Evolutionary conservation across 2,329 filamentous ascomycete genomes (phyloP), one percentile per base, ranked within the genome.

Genomic region (Calonectria crousiana): DNA sequence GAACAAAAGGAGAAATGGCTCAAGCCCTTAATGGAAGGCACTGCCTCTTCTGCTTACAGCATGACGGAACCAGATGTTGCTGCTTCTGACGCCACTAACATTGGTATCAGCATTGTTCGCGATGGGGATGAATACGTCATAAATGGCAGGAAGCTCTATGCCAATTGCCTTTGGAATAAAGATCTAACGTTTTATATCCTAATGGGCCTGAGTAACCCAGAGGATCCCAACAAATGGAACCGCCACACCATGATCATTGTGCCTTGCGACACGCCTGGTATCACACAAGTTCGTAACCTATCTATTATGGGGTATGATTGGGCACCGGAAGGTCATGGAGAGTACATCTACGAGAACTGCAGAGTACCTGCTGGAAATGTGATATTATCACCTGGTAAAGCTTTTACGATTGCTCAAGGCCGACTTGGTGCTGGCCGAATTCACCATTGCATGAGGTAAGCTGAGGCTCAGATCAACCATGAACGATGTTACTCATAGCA

Each of bases 121-220:
- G 94, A 97, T 74, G 95, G 95, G 3, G 91, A 96, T 80, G 91
- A 95, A 78, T 98, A 95, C 82, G 91, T 98, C 28, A 89, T 98
- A 67, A 98, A 98, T 82, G 95, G 95, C 73, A 77, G 95, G 91
- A 98, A 98, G 94, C 98, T 96, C 94, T 98, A 95, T 95, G 96
- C 94, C 49, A 96, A 94, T 75, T 96, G 95, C 77, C 95, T 95
- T 41, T 96, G 95, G 74, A 95, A 98, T 86, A 93, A 93, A 76
- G 91, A 95, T 81, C 98, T 96, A 88, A 90, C 94, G 84, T 89
- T 98, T 84, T 98, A 97, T 86, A 92, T 98, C 75, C 94, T 97
- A 77, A 97, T 98, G 93, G 96, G 94, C 85, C 97, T 97, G 88
- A 93, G 91, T 20, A 93, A 96, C 82, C 89, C 93, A 62, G 87